Evolutionary conservation across 805 yeast species (phyloP), one percentile per base, ranked within the genome.

Genomic region (Ogataea siamensis): DNA sequence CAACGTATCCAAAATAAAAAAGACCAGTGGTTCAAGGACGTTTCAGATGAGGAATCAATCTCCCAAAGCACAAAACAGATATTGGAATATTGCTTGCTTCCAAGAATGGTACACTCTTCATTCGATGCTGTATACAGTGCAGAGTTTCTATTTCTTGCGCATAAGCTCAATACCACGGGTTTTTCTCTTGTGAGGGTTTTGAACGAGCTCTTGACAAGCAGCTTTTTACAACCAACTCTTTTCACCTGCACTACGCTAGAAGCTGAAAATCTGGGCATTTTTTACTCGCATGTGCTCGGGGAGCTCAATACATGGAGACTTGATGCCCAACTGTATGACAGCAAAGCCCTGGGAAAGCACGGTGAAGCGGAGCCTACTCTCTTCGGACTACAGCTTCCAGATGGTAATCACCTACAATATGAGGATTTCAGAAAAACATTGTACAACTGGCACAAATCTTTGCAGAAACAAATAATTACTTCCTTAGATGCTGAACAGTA

Each of bases 251-350:
- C 96, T 0, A 72, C 86, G 0, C 60, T 70, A 4, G 96, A 89
- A 54, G 80, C 95, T 2, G 95, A 88, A 50, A 84, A 85, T 54
- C 58, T 88, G 25, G 95, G 95, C 3, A 59, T 86, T 9, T 88
- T 89, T 49, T 74, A 77, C 49, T 67, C 76, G 17, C 79, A 76
- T 16, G 45, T 83, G 1, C 62, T 87, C 28, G 73, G 74, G 39
- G 42, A 51, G 46, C 35, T 60, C 12, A 47, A 55, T 23, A 29
- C 12, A 1, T 59, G 62, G 62, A 75, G 84, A 69, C 54, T 55
- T 1, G 46, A 56, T 7, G 60, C 61, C 9, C 60, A 50, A 0
- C 31, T 36, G 1, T 76, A 66, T 49, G 42, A 49, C 1, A 21
- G 39, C 5, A 50, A 53, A 7, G 70, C 64, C 1, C 42, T 47